phyloP scores from a whole-genome alignment of 2,329 filamentous ascomycete genomes.

The Botrytis fabae region DNA sequence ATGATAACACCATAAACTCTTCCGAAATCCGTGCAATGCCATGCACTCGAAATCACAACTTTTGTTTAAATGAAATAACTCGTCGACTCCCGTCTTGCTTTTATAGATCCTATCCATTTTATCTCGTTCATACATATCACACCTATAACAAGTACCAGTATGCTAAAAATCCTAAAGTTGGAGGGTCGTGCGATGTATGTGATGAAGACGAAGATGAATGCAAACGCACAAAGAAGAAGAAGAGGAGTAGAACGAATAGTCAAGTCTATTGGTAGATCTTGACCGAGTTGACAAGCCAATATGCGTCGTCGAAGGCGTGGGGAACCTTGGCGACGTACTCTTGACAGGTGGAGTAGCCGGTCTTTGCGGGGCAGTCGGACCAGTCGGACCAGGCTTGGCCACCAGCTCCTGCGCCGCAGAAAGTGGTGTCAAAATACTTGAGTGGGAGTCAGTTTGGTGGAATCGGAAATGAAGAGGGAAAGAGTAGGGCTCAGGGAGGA shows the following conservation, averaged over 20 bases:
- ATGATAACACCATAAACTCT: not conserved
- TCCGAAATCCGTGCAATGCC: not conserved
- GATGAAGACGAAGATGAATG: not conserved
- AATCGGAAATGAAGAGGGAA: too few relatives aligned
- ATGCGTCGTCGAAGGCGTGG: slow-evolving; percentile 67
- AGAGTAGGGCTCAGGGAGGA: too few relatives aligned
- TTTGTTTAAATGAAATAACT: not conserved
- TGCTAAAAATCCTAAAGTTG: not conserved
- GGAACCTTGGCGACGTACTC: slow-evolving; percentile 73
- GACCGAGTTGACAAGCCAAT: slow-evolving; percentile 74
- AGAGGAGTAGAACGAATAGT: not conserved
- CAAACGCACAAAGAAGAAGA: not conserved
- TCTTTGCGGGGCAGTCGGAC: slow-evolving; percentile 50
- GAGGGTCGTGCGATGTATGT: too few relatives aligned
- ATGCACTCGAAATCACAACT: not conserved
- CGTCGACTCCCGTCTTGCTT: not conserved
- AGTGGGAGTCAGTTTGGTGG: not conserved
- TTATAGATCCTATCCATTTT: not conserved
- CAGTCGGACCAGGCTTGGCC: slow-evolving; percentile 49
- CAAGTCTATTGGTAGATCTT: slow-evolving; percentile 56
- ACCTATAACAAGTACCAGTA: not conserved
- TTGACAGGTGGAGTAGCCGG: slow-evolving; percentile 68
- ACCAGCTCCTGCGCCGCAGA: slow-evolving; percentile 87
- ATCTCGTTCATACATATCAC: not conserved
- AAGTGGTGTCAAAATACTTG: slow-evolving; percentile 67